Evolutionary conservation across 1,139 yeast genomes (phyloP).

Genomic region (Saccharomyces pastorianus): DNA sequence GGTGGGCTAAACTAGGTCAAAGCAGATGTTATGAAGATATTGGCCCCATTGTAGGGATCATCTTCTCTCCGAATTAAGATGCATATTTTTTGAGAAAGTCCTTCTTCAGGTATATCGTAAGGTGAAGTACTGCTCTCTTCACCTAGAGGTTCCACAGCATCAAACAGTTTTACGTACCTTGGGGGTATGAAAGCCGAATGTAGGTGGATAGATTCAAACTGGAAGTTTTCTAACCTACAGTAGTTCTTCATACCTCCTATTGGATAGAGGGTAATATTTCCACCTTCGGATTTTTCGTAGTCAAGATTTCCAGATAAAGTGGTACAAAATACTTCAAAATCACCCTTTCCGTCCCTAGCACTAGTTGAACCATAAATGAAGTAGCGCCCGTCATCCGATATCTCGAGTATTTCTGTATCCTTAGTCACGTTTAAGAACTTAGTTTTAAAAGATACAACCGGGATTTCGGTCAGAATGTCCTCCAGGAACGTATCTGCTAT

Average conservation of each 20-base stretch:
- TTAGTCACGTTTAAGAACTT: slow-evolving; percentile 16
- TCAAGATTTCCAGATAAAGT: slow-evolving; percentile 8
- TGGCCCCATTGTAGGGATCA: background rate
- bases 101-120: background rate
- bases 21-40: background rate
- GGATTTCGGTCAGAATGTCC: background rate
- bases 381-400: slow-evolving; percentile 14
- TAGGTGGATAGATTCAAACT: background rate
- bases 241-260: slow-evolving; percentile 2
- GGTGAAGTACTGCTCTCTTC: background rate
- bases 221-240: background rate
- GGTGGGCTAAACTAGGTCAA: background rate
- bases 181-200: background rate
- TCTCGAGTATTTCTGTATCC: slow-evolving; percentile 15
- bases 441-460: slow-evolving; percentile 9
- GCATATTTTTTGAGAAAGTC: background rate
- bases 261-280: slow-evolving; percentile 5
- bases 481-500: slow-evolving; percentile 6
- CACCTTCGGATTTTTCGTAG: slow-evolving; percentile 2
- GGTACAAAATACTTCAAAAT: slow-evolving; percentile 19
- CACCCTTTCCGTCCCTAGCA: slow-evolving; percentile 10
- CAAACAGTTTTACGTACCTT: background rate
- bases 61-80: background rate
- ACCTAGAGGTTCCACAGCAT: background rate
- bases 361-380: slow-evolving; percentile 21